Evolutionary conservation across 192 early-diverging fungal species (phyloP).

Genomic region (Entomortierella lignicola): DNA sequence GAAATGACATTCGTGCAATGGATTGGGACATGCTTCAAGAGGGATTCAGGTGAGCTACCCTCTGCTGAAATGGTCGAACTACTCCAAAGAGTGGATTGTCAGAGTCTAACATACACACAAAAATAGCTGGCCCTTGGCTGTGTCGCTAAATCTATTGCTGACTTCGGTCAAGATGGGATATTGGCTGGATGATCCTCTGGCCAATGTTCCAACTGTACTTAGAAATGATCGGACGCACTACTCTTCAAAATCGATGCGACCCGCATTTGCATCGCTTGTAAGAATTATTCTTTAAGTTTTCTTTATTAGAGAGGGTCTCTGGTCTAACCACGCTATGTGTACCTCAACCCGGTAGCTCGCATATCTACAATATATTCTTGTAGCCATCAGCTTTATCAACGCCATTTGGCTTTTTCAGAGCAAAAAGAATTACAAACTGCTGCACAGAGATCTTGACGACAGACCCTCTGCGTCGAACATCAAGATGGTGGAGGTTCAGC

Average conservation of each 20-base stretch:
- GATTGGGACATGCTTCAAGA: conserved; percentile 50
- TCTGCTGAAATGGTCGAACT: not conserved
- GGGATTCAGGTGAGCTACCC: conserved; percentile 25
- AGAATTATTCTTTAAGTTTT: not conserved
- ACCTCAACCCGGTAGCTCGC: conserved; percentile 1
- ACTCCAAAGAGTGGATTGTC: not conserved
- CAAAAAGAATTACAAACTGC: conserved; percentile 49
- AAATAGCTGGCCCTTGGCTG: conserved; percentile 38
- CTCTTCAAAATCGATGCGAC: conserved; percentile 18
- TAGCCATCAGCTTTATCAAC: conserved; percentile 35
- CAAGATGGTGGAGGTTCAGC: conserved; percentile 31
- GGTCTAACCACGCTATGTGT: too few relatives aligned
- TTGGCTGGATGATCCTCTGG: conserved; percentile 46
- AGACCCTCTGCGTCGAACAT: conserved; percentile 10
- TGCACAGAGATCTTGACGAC: conserved; percentile 25
- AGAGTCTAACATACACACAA: not conserved
- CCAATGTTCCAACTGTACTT: conserved; percentile 30
- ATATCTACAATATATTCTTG: conserved; percentile 28
- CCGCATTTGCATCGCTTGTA: conserved; percentile 23
- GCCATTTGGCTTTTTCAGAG: conserved; percentile 44
- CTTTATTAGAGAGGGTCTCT: too few relatives aligned
- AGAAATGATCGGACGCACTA: conserved; percentile 21
- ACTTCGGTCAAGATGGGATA: conserved; percentile 40
- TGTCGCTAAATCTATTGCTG: conserved; percentile 34
- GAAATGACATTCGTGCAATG: conserved; percentile 36